These are phyloP conservation scores for Hanseniaspora thailandica DNA, from an alignment of 805 yeast genomes.

Conservation along the genomic window DNA sequence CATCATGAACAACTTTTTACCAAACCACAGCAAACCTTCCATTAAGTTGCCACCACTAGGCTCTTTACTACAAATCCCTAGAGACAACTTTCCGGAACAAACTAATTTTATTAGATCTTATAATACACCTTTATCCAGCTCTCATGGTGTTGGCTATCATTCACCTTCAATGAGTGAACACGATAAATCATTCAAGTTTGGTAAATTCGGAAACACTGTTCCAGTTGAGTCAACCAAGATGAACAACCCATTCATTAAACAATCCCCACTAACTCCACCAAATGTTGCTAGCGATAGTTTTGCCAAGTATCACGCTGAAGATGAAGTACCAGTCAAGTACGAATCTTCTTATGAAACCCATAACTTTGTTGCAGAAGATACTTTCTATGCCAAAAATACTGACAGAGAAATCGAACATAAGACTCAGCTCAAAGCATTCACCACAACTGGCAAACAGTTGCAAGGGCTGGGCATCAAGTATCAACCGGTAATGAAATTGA, in stretches of 20 bases:
- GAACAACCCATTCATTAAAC: neutral
- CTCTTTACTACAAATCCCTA: neutral
- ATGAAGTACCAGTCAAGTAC: neutral
- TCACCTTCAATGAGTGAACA: conserved; percentile 12
- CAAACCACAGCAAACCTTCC: neutral
- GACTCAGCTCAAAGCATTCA: neutral
- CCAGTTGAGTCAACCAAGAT: neutral
- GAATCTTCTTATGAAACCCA: neutral
- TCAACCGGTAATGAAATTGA: neutral
- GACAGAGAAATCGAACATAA: neutral
- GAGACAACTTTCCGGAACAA: neutral
- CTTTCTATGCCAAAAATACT: neutral
- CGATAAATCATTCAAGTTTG: neutral
- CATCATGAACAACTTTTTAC: neutral
- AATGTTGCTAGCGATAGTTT: neutral
- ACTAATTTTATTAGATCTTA: neutral
- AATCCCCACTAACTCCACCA: conserved; percentile 6
- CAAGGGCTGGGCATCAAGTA: neutral
- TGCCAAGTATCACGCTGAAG: neutral
- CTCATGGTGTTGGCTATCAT: neutral
- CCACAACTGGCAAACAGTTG: neutral
- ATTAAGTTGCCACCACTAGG: conserved; percentile 9
- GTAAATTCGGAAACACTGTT: neutral
- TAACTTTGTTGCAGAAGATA: neutral
- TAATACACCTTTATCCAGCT: neutral